Evolutionary conservation across 2,329 filamentous ascomycete species (phyloP), one percentile per base, ranked within the genome.

Genomic region (Verruconis gallopava): DNA sequence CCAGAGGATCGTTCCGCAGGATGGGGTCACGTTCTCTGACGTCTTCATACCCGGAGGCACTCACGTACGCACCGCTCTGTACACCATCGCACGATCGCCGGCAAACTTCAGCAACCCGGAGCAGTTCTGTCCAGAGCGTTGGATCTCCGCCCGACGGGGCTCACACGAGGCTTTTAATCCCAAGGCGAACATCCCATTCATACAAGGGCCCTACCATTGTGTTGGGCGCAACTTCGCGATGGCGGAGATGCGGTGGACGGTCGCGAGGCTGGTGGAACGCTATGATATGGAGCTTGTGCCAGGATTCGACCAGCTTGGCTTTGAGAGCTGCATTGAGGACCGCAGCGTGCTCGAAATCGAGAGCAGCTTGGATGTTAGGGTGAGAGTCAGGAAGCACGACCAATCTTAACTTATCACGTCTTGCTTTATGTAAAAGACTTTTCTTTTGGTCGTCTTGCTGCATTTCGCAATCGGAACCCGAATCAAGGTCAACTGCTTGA

Each of bases 21-120:
- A 43, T n/a, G 55, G 55, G 11, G 48, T 49, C 19, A 38, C 45
- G 4, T 51, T 56, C 22, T 47, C 50, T 28, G 53, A 50, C 14
- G 17, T 40, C 12, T 40, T 5, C 25, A 12, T 40, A 20, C 38
- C 38, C 11, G 14, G 14, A 12, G 38, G 38, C 20, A 40, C 38
- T 9, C 37, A 38, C 22, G 20, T 38, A 9, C 37, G 37, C 12
- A n/a, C 37, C 6, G 37, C 37, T 21, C 18, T 38, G 12, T 38
- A 38, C 19, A 19, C 37, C 5, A 38, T 38, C 18, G 15, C 37
- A 9, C 9, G 37, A 14, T 9, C 15, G 5, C 5, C 15, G 9
- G 20, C 22, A 12, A 22, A 38, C 14, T 38, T 38, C 37, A 21
- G 5, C 15, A n/a, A 30, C n/a, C 21, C 38, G 18, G 38, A 17